Percentiles rank a stretch among this genome's conserved stretches.
Conservation (phyloP, 345 rosid species). For the Erysimum cheiranthoides region DNA sequence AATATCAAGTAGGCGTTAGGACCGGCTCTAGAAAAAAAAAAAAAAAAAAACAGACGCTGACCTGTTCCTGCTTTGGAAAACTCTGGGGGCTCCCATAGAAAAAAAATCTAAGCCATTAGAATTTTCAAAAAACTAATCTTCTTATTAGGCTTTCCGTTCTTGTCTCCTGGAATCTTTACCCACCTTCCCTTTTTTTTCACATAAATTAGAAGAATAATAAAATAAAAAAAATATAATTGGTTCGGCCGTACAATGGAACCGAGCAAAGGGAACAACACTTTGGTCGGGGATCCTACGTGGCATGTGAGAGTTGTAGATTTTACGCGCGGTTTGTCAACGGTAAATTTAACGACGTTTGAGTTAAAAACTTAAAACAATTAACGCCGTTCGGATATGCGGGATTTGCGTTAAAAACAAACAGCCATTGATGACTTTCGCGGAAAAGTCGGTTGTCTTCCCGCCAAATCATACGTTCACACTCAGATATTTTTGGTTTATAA, state of each 20-base stretch:
- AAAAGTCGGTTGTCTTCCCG: constrained; percentile 31
- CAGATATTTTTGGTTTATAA: background rate
- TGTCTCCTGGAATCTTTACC: constrained; percentile 38
- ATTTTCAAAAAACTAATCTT: constrained; percentile 19
- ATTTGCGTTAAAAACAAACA: constrained; percentile 16
- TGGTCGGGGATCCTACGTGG: constrained; percentile 35
- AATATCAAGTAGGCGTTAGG: constrained; percentile 32
- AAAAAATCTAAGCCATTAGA: constrained; percentile 36
- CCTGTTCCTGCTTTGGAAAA: constrained; percentile 37
- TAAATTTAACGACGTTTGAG: constrained; percentile 10
- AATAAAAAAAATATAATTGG: background rate
- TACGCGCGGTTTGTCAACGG: constrained; percentile 14
- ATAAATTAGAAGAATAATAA: background rate
- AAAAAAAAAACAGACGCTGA: constrained; percentile 35
- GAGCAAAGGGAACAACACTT: constrained; percentile 10
- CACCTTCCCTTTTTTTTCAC: background rate
- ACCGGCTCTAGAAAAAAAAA: constrained; percentile 21
- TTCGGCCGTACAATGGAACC: constrained; percentile 5
- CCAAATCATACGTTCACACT: constrained; percentile 25
- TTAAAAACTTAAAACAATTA: constrained; percentile 2
- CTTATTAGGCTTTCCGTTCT: constrained; percentile 28
- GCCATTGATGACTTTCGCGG: constrained; percentile 36
- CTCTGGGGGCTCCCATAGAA: constrained; percentile 29
- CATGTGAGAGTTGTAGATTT: constrained; percentile 9
- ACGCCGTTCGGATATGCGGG: constrained; percentile 21